Percentiles rank a stretch among this genome's conserved stretches.
phyloP scores from a whole-genome alignment of 1,139 yeast genomes.

The Eremothecium sinecaudum region DNA sequence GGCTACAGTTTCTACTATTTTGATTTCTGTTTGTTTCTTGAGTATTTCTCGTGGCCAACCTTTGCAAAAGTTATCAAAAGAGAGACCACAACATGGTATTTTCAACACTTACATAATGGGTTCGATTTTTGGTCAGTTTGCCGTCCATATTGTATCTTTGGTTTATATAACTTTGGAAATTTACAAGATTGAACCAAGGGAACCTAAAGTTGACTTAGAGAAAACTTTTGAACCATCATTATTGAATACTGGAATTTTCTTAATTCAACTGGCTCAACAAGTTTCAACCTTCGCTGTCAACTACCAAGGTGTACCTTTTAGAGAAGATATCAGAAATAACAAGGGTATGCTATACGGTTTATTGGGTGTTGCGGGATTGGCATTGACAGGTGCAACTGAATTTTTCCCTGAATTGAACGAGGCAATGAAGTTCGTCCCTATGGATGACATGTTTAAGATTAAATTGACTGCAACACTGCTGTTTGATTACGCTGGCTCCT shows the following conservation, averaged over 20 bases:
- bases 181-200: slow-evolving; percentile 83
- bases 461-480: slow-evolving; percentile 67
- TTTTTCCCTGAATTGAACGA: slow-evolving; percentile 90
- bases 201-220: slow-evolving; percentile 79
- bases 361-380: slow-evolving; percentile 80
- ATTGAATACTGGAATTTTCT: slow-evolving; percentile 91
- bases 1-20: slow-evolving; percentile 85
- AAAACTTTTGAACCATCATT: slow-evolving; percentile 81
- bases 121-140: slow-evolving; percentile 91
- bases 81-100: slow-evolving; percentile 97
- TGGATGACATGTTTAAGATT: slow-evolving; percentile 63
- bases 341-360: slow-evolving; percentile 97
- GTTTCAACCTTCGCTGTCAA: slow-evolving; percentile 96
- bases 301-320: slow-evolving; percentile 95
- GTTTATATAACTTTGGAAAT: slow-evolving; percentile 76
- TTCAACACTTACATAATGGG: slow-evolving; percentile 96
- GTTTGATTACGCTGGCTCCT: slow-evolving; percentile 67
- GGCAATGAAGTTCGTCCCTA: slow-evolving; percentile 83
- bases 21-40: slow-evolving; percentile 88
- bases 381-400: slow-evolving; percentile 89
- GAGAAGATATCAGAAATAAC: slow-evolving; percentile 82
- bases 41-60: slow-evolving; percentile 94
- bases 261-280: slow-evolving; percentile 90
- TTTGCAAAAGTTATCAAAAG: slow-evolving; percentile 75
- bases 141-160: slow-evolving; percentile 76